Conservation (phyloP, 208 protist species). For the Sergeia podlipaevii region DNA sequence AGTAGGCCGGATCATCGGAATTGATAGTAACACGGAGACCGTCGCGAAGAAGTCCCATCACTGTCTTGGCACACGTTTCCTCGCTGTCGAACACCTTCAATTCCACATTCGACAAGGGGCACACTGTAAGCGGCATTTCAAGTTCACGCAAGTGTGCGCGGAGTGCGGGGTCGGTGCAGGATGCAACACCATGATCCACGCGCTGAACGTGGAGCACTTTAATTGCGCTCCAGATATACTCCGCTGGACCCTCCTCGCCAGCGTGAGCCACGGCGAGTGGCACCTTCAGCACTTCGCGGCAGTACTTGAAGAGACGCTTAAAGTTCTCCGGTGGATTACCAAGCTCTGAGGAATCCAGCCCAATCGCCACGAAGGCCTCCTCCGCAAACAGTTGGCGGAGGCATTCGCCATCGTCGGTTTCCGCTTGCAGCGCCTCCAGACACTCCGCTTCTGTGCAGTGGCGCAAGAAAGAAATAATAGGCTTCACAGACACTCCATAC, state of each 20-base stretch:
- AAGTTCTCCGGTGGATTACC: slow-evolving; percentile 50
- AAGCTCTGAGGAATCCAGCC: slow-evolving; percentile 41
- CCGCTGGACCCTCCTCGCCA: slow-evolving; percentile 45
- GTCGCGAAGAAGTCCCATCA: slow-evolving; percentile 25
- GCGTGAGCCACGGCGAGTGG: slow-evolving; percentile 40
- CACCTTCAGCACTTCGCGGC: slow-evolving; percentile 31
- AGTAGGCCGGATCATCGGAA: slow-evolving; percentile 60
- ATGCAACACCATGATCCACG: slow-evolving; percentile 47
- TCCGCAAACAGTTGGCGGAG: slow-evolving; percentile 35
- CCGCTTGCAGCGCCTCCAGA: slow-evolving; percentile 26
- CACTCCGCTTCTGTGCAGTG: slow-evolving; percentile 42
- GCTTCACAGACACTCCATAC: slow-evolving; percentile 24
- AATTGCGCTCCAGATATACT: slow-evolving; percentile 25
- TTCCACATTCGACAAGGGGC: slow-evolving; percentile 49
- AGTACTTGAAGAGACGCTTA: slow-evolving; percentile 38
- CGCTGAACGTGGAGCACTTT: slow-evolving; percentile 30
- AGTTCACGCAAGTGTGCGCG: slow-evolving; percentile 12
- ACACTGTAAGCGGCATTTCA: slow-evolving; percentile 40
- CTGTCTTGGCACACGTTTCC: slow-evolving; percentile 10
- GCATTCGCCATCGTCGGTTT: slow-evolving; percentile 25
- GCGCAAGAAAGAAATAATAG: slow-evolving; percentile 50
- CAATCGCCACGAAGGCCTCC: slow-evolving; percentile 36
- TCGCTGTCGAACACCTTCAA: slow-evolving; percentile 30
- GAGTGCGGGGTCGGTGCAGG: slow-evolving; percentile 20
- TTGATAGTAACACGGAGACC: slow-evolving; percentile 45